Percentiles rank a stretch among this genome's conserved stretches.
phyloP scores from a whole-genome alignment of 2,329 filamentous ascomycete species.

The Colletotrichum chrysophilum region DNA sequence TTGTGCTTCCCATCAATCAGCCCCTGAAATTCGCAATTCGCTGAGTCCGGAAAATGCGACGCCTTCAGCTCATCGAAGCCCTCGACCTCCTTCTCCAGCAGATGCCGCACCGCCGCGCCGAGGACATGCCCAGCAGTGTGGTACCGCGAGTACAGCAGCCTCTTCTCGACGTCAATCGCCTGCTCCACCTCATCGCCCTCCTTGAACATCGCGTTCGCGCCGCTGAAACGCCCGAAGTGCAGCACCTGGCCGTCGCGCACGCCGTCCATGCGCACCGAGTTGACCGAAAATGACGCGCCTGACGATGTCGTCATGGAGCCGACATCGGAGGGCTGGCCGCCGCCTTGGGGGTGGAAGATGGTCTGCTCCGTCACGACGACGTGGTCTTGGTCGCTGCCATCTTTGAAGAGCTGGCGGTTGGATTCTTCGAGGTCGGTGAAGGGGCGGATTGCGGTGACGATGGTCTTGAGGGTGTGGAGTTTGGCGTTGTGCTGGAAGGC shows the following conservation, averaged over 20 bases:
- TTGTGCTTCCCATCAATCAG: conserved; percentile 69
- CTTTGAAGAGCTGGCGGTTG: conserved; percentile 64
- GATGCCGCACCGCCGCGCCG: conserved; percentile 67
- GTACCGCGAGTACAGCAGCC: conserved; percentile 68
- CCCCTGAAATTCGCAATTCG: conserved; percentile 72
- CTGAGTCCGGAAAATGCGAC: conserved; percentile 71
- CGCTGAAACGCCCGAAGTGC: conserved; percentile 67
- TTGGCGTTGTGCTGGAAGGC: conserved; percentile 50
- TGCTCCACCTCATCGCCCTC: conserved; percentile 56
- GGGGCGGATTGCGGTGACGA: conserved; percentile 51
- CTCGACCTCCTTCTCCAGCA: conserved; percentile 56
- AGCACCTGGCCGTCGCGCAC: conserved; percentile 60
- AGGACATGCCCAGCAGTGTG: conserved; percentile 79
- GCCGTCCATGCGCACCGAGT: conserved; percentile 60
- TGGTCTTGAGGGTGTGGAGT: conserved; percentile 46
- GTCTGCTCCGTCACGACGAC: conserved; percentile 68
- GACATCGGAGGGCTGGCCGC: conserved; percentile 73
- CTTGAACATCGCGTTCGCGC: conserved; percentile 35
- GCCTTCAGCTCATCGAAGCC: conserved; percentile 73
- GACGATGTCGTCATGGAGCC: conserved; percentile 55
- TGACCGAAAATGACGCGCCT: conserved; percentile 53
- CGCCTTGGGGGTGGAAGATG: conserved; percentile 79
- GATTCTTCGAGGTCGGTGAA: conserved; percentile 54
- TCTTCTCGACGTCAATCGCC: conserved; percentile 63
- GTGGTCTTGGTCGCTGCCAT: conserved; percentile 52